phyloP scores from a whole-genome alignment of 345 rosid genomes.

The Eucalyptus paniculata region DNA sequence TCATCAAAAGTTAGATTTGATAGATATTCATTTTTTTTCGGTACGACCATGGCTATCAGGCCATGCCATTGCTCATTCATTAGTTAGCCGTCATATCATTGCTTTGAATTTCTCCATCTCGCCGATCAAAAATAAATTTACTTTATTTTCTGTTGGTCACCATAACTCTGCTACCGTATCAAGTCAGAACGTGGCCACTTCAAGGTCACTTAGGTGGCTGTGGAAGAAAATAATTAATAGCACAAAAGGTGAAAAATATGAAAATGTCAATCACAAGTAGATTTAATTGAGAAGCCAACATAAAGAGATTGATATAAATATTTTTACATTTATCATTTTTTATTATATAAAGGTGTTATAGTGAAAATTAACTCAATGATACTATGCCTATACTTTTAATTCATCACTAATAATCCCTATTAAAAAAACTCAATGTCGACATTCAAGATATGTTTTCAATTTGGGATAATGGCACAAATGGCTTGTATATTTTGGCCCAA shows the following conservation, averaged over 20 bases:
- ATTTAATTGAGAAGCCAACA: background rate
- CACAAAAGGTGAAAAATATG: background rate
- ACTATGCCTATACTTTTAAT: background rate
- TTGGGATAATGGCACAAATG: too few species aligned
- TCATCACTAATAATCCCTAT: background rate
- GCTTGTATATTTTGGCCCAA: accelerated
- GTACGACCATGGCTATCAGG: background rate
- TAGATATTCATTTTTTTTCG: background rate
- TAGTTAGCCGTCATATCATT: background rate
- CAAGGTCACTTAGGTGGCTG: background rate
- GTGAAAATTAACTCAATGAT: background rate
- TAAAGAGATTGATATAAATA: background rate
- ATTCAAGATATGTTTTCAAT: background rate
- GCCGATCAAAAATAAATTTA: too few species aligned
- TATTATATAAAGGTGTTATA: background rate
- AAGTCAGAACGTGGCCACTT: background rate
- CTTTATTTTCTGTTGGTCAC: too few species aligned
- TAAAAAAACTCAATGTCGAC: background rate
- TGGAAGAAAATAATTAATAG: background rate
- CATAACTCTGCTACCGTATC: background rate
- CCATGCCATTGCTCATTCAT: too few species aligned
- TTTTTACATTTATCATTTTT: background rate
- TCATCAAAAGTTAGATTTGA: background rate
- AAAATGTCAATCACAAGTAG: background rate
- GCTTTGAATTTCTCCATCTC: background rate